Base-by-base conservation (phyloP, 78 protist species). In the Emiliania huxleyi region DNA sequence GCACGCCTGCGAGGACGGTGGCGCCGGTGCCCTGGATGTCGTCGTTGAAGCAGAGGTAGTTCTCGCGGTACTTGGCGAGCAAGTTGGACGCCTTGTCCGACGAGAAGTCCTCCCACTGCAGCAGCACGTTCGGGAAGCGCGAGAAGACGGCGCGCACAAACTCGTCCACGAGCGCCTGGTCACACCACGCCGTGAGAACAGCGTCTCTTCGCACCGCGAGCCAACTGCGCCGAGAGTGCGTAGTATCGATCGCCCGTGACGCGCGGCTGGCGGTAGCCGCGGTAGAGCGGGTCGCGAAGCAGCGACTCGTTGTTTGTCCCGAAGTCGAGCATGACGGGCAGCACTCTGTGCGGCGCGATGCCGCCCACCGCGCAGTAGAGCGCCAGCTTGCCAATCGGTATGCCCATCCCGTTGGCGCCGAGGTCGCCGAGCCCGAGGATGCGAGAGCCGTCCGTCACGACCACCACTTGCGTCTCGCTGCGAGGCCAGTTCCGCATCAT, bases 341-440 rank as follows among this genome's bases (percentile, higher is more conserved):
- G 98, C 52, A 95, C 93, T 38, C 95, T 87, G 29, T 85, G 91
- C 42, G 97, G 97, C 11, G 91, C 95, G 81, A 93, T 46, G n/a
- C 95, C 95, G 12, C 94, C 97, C 6, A 87, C 91, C 8, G 90
- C 95, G 62, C 69, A 40, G 95, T 94, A 94, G 29, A 96, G 93
- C 33, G 93, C 91, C 23, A 97, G 96, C 94, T 99, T 99, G 90
- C 99, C 99, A 71, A 98, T 96, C 23, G 98, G 98, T 71, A 98
- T 98, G 85, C 98, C 99, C 98, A 96, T 96, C 55, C 99, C 99
- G 83, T 97, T 95, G 4, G 96, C 95, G 35, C 99, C 99, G 1
- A 97, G 96, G 93, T 99, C 99, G 48, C 99, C 99, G 33, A 99
- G 97, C 40, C 99, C 99, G 0, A 99, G 96, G 90, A 99, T 99